Evolutionary conservation across 768 basidiomycete species (phyloP).

Genomic region (Kwoniella sp.): DNA sequence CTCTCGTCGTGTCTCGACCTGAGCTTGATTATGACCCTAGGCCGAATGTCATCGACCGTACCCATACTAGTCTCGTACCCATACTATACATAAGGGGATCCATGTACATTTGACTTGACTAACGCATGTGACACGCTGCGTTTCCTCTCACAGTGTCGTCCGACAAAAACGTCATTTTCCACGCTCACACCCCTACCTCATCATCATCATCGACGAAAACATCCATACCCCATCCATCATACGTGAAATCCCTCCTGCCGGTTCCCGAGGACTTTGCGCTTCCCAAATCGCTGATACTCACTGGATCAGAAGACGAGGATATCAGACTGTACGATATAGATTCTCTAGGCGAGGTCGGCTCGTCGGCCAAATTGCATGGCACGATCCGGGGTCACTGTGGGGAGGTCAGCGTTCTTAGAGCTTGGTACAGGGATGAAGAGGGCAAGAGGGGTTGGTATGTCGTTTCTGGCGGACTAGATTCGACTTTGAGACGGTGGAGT

Average conservation of each 20-base stretch:
- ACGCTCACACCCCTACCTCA: constrained; percentile 47
- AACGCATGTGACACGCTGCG: neutral
- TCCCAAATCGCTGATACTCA: constrained; percentile 71
- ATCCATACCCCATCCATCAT: constrained; percentile 61
- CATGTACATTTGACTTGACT: neutral
- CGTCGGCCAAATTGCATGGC: constrained; percentile 12
- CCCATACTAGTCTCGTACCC: too few relatives aligned
- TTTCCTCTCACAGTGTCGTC: constrained; percentile 68
- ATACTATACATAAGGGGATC: too few relatives aligned
- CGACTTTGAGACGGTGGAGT: constrained; percentile 83
- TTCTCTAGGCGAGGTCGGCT: constrained; percentile 59
- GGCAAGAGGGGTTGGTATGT: constrained; percentile 74
- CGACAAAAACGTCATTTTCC: constrained; percentile 77
- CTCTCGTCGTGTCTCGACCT: too few relatives aligned
- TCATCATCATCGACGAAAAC: constrained; percentile 20
- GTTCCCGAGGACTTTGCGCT: constrained; percentile 60
- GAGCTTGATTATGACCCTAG: too few relatives aligned
- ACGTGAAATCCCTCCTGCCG: constrained; percentile 70
- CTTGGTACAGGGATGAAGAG: constrained; percentile 66
- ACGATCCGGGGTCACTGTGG: constrained; percentile 83
- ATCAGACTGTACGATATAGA: constrained; percentile 81
- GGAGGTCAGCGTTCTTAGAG: constrained; percentile 73
- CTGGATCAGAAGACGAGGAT: constrained; percentile 74
- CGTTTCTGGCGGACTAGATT: constrained; percentile 79
- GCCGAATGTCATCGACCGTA: too few relatives aligned